A percentile compares a stretch with the other conserved stretches of the same genome.
Evolutionary conservation across 768 basidiomycete genomes (phyloP).

Genomic region (Hypsizygus marmoreus): DNA sequence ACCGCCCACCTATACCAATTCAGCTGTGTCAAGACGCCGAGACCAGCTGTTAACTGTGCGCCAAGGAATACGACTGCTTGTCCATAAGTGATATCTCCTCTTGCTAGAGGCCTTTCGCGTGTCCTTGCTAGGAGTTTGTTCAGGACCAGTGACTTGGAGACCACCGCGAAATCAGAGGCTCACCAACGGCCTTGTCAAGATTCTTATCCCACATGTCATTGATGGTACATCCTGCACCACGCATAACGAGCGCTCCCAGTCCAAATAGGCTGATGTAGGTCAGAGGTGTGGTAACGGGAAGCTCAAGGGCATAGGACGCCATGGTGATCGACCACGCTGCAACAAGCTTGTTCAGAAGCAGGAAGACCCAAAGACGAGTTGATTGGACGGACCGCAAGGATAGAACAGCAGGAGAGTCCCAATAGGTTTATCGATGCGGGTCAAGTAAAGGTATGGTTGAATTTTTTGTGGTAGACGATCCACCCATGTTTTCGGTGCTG

Average conservation of each 20-base stretch:
- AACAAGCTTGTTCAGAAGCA: conserved; percentile 5
- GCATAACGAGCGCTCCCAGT: conserved; percentile 90
- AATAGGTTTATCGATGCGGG: conserved; percentile 94
- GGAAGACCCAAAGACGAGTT: background rate
- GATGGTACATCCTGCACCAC: conserved; percentile 97
- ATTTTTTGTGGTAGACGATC: conserved; percentile 59
- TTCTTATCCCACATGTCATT: conserved; percentile 99
- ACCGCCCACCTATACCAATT: conserved; percentile 92
- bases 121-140: conserved; percentile 65
- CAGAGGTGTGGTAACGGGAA: conserved; percentile 67
- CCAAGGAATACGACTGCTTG: conserved; percentile 85
- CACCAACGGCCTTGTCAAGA: conserved; percentile 91
- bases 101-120: conserved; percentile 82
- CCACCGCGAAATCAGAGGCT: conserved; percentile 16
- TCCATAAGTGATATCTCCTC: conserved; percentile 71
- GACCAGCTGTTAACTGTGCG: conserved; percentile 76
- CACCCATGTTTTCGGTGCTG: conserved; percentile 54
- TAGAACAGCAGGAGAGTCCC: conserved; percentile 90
- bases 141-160: background rate
- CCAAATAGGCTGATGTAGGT: conserved; percentile 85
- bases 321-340: conserved; percentile 98
- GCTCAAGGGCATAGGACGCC: conserved; percentile 80
- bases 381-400: conserved; percentile 77
- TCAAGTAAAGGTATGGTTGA: conserved; percentile 83
- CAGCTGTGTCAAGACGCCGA: conserved; percentile 85